Evolutionary conservation across 2,329 filamentous ascomycete genomes (phyloP).

Genomic region (Exophiala sp.): DNA sequence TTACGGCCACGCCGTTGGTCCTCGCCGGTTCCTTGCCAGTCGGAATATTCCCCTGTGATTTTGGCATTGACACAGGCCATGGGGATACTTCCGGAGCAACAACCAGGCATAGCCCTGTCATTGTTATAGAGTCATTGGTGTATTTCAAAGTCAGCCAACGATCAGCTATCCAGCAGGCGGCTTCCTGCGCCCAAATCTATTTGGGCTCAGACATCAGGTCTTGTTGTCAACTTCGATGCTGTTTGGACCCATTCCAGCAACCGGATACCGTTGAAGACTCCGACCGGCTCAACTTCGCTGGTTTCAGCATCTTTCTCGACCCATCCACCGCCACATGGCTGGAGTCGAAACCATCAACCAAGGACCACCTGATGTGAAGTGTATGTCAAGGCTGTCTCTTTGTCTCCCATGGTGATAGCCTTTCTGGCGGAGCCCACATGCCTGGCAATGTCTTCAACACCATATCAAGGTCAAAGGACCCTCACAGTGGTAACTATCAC

Average conservation of each 20-base stretch:
- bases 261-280: conserved; percentile 7
- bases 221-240: conserved; percentile 8
- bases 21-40: conserved; percentile 11
- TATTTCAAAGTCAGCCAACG: conserved; percentile 15
- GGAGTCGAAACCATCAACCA: neutral
- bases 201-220: conserved; percentile 14
- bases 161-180: conserved; percentile 16
- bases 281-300: conserved; percentile 17
- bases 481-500: conserved; percentile 9
- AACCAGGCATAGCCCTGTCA: conserved; percentile 11
- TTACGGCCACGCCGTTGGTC: neutral
- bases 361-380: conserved; percentile 3
- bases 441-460: neutral
- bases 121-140: conserved; percentile 9
- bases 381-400: conserved; percentile 3
- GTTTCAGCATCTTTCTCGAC: neutral
- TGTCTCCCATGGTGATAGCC: neutral
- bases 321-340: conserved; percentile 8
- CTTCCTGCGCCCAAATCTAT: conserved; percentile 14
- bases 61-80: conserved; percentile 5
- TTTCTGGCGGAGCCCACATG: conserved; percentile 1
- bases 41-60: conserved; percentile 19
- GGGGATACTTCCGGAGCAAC: conserved; percentile 2
- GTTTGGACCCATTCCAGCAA: conserved; percentile 5
- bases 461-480: neutral